Percentiles rank a stretch among this genome's conserved stretches.
These are phyloP conservation scores for Poa annua DNA, from an alignment of 176 grass and related monocot species.

Conservation along the genomic window DNA sequence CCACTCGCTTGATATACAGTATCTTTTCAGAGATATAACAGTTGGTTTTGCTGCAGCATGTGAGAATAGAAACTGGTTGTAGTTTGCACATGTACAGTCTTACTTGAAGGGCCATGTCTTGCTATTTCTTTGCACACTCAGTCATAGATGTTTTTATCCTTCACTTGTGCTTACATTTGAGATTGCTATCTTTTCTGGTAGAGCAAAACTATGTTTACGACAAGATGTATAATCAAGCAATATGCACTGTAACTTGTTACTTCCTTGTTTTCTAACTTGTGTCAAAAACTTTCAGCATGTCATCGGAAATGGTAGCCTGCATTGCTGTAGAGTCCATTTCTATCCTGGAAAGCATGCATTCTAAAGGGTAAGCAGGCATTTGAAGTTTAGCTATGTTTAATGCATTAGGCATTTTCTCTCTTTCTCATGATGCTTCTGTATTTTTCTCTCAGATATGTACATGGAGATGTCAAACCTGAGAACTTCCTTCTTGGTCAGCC, in stretches of 20 bases:
- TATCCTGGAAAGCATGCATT: constrained; percentile 89
- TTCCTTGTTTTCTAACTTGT: constrained; percentile 32
- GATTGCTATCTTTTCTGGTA: constrained; percentile 15
- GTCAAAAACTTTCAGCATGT: constrained; percentile 63
- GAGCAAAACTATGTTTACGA: not conserved
- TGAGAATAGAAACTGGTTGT: not conserved
- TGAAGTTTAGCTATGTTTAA: constrained; percentile 12
- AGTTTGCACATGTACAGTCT: not conserved
- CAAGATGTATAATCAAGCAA: constrained; percentile 16
- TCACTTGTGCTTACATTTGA: not conserved
- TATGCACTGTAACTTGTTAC: not conserved
- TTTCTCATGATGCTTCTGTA: constrained; percentile 15
- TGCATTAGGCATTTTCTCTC: not conserved
- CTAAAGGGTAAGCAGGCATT: constrained; percentile 61
- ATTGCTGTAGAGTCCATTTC: constrained; percentile 81
- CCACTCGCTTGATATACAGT: constrained; percentile 21
- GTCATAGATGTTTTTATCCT: not conserved
- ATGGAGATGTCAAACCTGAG: constrained; percentile 92
- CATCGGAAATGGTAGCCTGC: constrained; percentile 87
- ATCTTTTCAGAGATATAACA: not conserved
- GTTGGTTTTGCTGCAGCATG: not conserved
- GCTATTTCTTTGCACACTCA: constrained; percentile 1
- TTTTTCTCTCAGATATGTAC: constrained; percentile 62
- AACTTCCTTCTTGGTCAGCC: constrained; percentile 90
- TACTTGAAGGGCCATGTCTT: not conserved